Percentiles rank a stretch among this genome's conserved stretches.
Conservation (phyloP, 225 moss, liverwort and hornwort species). For the Rhytidiadelphus loreus region DNA sequence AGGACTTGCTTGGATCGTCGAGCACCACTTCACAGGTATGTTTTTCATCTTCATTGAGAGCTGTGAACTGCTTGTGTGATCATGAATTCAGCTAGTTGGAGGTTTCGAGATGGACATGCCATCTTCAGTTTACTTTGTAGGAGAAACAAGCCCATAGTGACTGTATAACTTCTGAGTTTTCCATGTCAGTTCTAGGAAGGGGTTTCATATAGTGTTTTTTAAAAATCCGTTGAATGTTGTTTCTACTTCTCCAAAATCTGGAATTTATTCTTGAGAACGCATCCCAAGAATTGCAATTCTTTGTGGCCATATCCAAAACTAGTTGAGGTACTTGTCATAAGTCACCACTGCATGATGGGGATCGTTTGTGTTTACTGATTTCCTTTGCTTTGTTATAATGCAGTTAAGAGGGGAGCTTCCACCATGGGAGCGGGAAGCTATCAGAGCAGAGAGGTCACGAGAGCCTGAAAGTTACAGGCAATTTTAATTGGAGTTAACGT, state of each 20-base stretch:
- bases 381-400: not conserved
- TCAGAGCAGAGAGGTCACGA: conserved; percentile 5
- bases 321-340: not conserved
- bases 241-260: not conserved
- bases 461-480: conserved; percentile 21
- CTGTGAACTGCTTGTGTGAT: not conserved
- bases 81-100: not conserved
- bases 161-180: not conserved
- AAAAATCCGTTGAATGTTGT: not conserved
- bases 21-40: conserved; percentile 18
- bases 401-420: conserved; percentile 32
- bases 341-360: not conserved
- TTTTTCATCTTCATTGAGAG: not conserved
- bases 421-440: conserved; percentile 22
- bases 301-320: not conserved
- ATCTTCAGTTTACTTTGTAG: not conserved
- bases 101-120: not conserved
- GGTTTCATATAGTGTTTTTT: fast-evolving
- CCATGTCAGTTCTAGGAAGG: not conserved
- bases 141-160: not conserved
- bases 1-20: conserved; percentile 19
- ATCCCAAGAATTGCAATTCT: not conserved
- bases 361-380: not conserved
- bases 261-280: too few species aligned
- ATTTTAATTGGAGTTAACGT: not conserved